Percentiles rank a stretch among this genome's conserved stretches.
Evolutionary conservation across 1,139 yeast species (phyloP).

Genomic region (Schwanniomyces etchellsii): DNA sequence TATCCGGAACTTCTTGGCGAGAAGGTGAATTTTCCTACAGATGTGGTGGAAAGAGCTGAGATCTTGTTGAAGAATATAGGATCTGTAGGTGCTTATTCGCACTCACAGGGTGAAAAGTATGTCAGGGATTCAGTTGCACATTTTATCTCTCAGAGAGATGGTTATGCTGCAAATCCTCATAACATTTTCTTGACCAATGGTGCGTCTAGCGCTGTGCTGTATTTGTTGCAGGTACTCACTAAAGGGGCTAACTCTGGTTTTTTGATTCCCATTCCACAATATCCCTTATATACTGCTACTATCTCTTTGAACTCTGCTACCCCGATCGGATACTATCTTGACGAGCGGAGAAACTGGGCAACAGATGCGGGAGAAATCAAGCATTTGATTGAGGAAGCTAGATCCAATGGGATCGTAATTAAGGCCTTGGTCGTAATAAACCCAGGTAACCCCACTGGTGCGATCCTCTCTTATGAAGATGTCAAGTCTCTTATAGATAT

Average conservation of each 20-base stretch:
- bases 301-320: slow-evolving; percentile 76
- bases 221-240: slow-evolving; percentile 66
- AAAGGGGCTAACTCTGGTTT: slow-evolving; percentile 70
- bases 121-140: slow-evolving; percentile 76
- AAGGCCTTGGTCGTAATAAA: slow-evolving; percentile 87
- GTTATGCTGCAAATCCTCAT: slow-evolving; percentile 51
- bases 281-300: slow-evolving; percentile 92
- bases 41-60: slow-evolving; percentile 69
- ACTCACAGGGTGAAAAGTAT: slow-evolving; percentile 76
- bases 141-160: slow-evolving; percentile 63
- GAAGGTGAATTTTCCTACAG: slow-evolving; percentile 49
- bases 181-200: slow-evolving; percentile 85
- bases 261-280: slow-evolving; percentile 94
- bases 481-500: slow-evolving; percentile 67
- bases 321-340: slow-evolving; percentile 82
- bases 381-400: slow-evolving; percentile 45
- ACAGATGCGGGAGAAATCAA: slow-evolving; percentile 68
- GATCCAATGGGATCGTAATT: slow-evolving; percentile 53
- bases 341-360: slow-evolving; percentile 80
- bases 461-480: slow-evolving; percentile 59
- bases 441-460: slow-evolving; percentile 98
- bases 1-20: slow-evolving; percentile 61
- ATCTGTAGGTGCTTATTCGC: slow-evolving; percentile 91
- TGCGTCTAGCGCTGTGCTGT: slow-evolving; percentile 86
- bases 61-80: slow-evolving; percentile 56